Conservation (phyloP, 1,284 basidiomycete species). For the Xerocomus amazonicus region DNA sequence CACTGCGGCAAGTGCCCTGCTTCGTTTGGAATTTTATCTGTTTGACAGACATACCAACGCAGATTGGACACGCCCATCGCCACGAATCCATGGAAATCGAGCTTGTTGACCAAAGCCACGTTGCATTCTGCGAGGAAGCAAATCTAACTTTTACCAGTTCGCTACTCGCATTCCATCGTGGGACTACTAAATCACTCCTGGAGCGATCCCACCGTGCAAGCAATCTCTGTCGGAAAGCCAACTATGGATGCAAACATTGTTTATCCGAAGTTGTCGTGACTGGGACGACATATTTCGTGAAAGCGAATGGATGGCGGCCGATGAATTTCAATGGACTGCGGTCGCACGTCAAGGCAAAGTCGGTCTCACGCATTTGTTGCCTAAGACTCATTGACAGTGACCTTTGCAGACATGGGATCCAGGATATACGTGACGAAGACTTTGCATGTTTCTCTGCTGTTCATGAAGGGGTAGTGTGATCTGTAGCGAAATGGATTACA, state of each 20-base stretch:
- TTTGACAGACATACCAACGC: neutral
- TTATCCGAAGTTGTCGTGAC: neutral
- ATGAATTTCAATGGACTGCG: slow-evolving; percentile 53
- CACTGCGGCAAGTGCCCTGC: slow-evolving; percentile 42
- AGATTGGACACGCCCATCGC: slow-evolving; percentile 62
- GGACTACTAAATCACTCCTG: slow-evolving; percentile 33
- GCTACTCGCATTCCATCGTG: slow-evolving; percentile 31
- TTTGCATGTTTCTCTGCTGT: slow-evolving; percentile 26
- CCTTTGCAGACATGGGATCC: slow-evolving; percentile 39
- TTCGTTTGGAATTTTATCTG: neutral
- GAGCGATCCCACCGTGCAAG: slow-evolving; percentile 19
- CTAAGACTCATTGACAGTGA: neutral
- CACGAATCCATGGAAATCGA: slow-evolving; percentile 52
- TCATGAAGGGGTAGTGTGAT: neutral
- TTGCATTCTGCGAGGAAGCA: too few relatives aligned
- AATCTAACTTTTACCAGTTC: neutral
- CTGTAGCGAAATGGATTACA: neutral
- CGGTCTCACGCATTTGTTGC: slow-evolving; percentile 19
- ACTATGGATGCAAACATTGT: slow-evolving; percentile 58
- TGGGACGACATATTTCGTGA: neutral
- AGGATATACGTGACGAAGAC: slow-evolving; percentile 41
- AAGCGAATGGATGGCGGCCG: slow-evolving; percentile 10
- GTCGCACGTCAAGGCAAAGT: slow-evolving; percentile 61
- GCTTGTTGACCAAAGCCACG: slow-evolving; percentile 20
- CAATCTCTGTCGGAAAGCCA: slow-evolving; percentile 32